Evolutionary conservation across 1,284 basidiomycete genomes (phyloP).

Genomic region (Veloporphyrellus conicus): DNA sequence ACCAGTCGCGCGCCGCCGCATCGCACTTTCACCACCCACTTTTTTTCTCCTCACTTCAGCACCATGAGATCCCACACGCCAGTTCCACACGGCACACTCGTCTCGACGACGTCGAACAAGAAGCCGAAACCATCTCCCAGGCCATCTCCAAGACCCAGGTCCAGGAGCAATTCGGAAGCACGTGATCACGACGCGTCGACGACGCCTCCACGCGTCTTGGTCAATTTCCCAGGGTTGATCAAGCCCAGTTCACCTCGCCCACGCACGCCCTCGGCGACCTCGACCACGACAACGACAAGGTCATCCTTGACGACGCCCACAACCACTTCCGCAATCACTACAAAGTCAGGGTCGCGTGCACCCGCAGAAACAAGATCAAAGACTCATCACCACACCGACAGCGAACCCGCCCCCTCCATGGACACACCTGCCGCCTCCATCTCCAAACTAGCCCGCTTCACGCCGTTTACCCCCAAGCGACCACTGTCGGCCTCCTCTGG

Average conservation of each 20-base stretch:
- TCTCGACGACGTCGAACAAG: conserved; percentile 8
- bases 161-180: neutral
- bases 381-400: conserved; percentile 2
- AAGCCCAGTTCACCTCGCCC: conserved; percentile 9
- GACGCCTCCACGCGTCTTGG: conserved; percentile 19
- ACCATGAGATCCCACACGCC: neutral
- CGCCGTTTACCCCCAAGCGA: conserved; percentile 56
- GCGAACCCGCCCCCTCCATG: conserved; percentile 4
- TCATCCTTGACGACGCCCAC: neutral
- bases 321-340: no score
- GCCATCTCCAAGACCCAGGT: neutral
- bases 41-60: no score
- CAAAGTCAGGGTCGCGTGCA: no score
- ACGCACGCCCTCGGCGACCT: neutral
- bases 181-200: conserved; percentile 28
- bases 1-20: neutral
- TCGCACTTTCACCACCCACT: no score
- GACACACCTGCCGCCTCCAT: conserved; percentile 26
- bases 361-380: neutral
- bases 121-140: neutral
- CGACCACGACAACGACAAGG: conserved; percentile 5
- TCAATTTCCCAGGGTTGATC: conserved; percentile 31
- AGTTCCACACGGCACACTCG: neutral
- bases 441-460: conserved; percentile 31
- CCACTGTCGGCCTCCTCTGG: conserved; percentile 38